Conservation (phyloP, 257 asterid genomes). For the Mentha longifolia region DNA sequence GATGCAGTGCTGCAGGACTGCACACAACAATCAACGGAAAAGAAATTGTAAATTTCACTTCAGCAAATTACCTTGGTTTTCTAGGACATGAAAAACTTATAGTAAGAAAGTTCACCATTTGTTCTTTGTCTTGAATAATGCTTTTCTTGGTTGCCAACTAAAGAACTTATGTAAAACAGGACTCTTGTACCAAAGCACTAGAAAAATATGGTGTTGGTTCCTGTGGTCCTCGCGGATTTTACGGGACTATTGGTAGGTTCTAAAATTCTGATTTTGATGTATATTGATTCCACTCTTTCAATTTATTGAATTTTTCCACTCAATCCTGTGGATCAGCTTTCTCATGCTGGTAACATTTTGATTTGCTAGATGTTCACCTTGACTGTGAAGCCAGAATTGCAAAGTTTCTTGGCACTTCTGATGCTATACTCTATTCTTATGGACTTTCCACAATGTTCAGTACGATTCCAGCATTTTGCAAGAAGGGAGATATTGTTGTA, state of each 20-base stretch:
- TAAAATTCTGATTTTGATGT: no score
- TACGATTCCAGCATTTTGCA: constrained; percentile 93
- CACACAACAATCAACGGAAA: constrained; percentile 69
- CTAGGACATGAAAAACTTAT: constrained; percentile 75
- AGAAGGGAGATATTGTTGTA: constrained; percentile 89
- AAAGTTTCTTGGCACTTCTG: constrained; percentile 88
- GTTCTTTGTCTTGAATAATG: no score
- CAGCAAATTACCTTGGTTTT: constrained; percentile 93
- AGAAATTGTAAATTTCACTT: constrained; percentile 82
- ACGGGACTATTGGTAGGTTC: constrained; percentile 91
- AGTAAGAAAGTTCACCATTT: constrained; percentile 40
- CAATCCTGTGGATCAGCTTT: no score
- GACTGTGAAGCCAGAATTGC: constrained; percentile 96
- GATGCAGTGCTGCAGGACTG: constrained; percentile 91
- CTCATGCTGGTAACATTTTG: no score
- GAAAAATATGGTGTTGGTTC: constrained; percentile 99
- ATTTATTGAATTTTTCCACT: no score
- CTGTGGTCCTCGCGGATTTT: constrained; percentile 98
- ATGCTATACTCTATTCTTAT: constrained; percentile 85
- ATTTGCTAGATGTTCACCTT: constrained; percentile 81
- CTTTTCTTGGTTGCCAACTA: neutral
- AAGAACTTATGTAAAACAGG: constrained; percentile 52
- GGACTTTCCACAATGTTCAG: constrained; percentile 99
- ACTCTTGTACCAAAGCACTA: constrained; percentile 84
- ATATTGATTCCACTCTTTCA: no score